Evolutionary conservation across 768 basidiomycete species (phyloP), one percentile per base, ranked within the genome.

Genomic region (Amanita pallidorosea): DNA sequence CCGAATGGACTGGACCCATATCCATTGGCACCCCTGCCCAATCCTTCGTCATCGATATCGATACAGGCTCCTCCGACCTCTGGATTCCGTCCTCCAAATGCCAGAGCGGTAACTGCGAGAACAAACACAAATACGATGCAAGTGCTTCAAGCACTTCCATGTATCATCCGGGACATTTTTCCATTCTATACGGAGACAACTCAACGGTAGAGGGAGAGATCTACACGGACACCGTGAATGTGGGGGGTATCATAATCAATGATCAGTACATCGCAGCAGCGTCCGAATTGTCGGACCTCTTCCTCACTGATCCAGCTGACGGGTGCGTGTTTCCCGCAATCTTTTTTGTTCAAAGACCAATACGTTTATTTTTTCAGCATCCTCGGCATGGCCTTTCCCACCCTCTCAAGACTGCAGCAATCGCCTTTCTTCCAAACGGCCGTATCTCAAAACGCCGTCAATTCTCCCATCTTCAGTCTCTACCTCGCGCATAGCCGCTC

Each of bases 151-250:
- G 31, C 56, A 49, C 55, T 1, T 48, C 18, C 35, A 53, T 13
- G 8, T 2, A 20, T 7, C 40, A 31, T 25, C 37, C 18, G 5
- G 52, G 52, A 11, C 52, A 29, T 0, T 73, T 76, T 58, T 49
- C 54, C 1, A 63, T 76, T 27, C 0, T 45, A 25, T 79, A 75
- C 46, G 74, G 69, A 2, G 74, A 77, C 51, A 69, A 70, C 4
- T 71, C 70, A 4, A 56, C 60, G 6, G 70, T 71, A 13, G 47
- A 52, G 15, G 75, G 76, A 1, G 38, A 1, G 55, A 60, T 31
- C 57, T 70, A 23, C 75, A 70, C 60, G 22, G 75, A 76, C 51
- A 62, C 58, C 1, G 69, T 76, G n/a, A 57, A 54, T 29, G 53
- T 76, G 33, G 64, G 59, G 15, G 69, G 68, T 15, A 9, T 49